A percentile compares a stretch with the other conserved stretches of the same genome.
These are phyloP conservation scores for Trichaptum fuscoviolaceum DNA, from an alignment of 768 basidiomycete genomes.

Conservation along the genomic window DNA sequence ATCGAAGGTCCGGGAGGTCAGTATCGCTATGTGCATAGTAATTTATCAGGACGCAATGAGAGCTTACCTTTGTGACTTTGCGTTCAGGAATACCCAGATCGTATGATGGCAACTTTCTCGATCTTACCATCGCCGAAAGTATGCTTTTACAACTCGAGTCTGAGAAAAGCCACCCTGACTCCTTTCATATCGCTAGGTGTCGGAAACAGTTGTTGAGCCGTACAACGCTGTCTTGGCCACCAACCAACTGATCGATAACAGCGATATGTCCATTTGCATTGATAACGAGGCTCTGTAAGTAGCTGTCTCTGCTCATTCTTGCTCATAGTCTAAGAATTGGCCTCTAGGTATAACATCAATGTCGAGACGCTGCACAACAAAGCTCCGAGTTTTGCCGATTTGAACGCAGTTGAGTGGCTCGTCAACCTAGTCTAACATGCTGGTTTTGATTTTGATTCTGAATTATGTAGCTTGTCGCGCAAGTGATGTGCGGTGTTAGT, in stretches of 20 bases:
- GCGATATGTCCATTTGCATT: slow-evolving; percentile 78
- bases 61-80: slow-evolving; percentile 17
- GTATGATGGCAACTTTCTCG: slow-evolving; percentile 49
- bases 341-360: slow-evolving; percentile 64
- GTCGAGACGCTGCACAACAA: slow-evolving; percentile 60
- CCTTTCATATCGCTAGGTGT: slow-evolving; percentile 25
- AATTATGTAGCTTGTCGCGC: slow-evolving; percentile 57
- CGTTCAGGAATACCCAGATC: slow-evolving; percentile 49
- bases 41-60: neutral
- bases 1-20: slow-evolving; percentile 74
- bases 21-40: slow-evolving; percentile 14
- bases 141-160: slow-evolving; percentile 10
- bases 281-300: slow-evolving; percentile 84
- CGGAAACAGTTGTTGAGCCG: slow-evolving; percentile 62
- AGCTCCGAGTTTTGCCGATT: slow-evolving; percentile 55
- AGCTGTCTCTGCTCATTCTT: neutral
- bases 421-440: slow-evolving; percentile 13
- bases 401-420: slow-evolving; percentile 51
- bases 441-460: neutral
- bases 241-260: slow-evolving; percentile 86
- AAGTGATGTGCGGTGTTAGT: slow-evolving; percentile 93
- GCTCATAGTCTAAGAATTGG: neutral
- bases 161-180: slow-evolving; percentile 6
- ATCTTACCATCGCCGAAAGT: slow-evolving; percentile 54
- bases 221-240: slow-evolving; percentile 83